Conservation (phyloP, 1,139 yeast species). For the Sugiyamaella novakii region DNA sequence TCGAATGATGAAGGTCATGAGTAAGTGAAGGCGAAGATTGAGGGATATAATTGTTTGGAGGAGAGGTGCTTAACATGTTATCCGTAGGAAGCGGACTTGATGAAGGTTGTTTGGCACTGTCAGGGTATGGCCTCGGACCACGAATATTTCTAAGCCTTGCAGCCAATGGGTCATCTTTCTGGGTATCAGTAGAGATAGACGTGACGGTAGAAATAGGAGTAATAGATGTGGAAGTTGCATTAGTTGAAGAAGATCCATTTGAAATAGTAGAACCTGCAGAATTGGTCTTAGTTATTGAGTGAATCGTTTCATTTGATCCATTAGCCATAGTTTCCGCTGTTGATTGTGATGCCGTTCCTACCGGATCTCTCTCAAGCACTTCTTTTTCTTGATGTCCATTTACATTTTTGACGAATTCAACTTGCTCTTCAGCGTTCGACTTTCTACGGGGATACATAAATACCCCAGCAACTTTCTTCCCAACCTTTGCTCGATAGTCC, state of each 20-base stretch:
- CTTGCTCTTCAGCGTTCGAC: neutral
- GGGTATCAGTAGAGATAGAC: neutral
- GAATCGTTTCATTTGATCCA: neutral
- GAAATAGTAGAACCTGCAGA: neutral
- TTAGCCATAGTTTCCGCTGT: neutral
- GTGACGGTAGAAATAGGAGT: neutral
- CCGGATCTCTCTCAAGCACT: neutral
- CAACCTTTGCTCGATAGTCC: slow-evolving; percentile 23
- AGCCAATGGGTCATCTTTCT: slow-evolving; percentile 27
- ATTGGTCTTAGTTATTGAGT: neutral
- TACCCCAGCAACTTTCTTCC: slow-evolving; percentile 14
- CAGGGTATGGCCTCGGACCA: slow-evolving; percentile 26
- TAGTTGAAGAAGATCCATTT: neutral
- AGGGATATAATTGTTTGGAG: slow-evolving; percentile 14
- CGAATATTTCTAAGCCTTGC: slow-evolving; percentile 31
- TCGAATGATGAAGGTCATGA: too few species aligned
- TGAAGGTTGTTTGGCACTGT: slow-evolving; percentile 10
- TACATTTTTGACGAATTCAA: neutral
- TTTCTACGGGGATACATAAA: slow-evolving; percentile 2
- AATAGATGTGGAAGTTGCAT: neutral
- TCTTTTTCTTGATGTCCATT: neutral
- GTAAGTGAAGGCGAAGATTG: slow-evolving; percentile 8
- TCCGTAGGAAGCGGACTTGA: slow-evolving; percentile 1
- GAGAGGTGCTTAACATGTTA: neutral
- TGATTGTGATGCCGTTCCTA: neutral